Base-by-base conservation (phyloP, 2,329 filamentous ascomycete genomes). In the Penicillium brevicompactum region DNA sequence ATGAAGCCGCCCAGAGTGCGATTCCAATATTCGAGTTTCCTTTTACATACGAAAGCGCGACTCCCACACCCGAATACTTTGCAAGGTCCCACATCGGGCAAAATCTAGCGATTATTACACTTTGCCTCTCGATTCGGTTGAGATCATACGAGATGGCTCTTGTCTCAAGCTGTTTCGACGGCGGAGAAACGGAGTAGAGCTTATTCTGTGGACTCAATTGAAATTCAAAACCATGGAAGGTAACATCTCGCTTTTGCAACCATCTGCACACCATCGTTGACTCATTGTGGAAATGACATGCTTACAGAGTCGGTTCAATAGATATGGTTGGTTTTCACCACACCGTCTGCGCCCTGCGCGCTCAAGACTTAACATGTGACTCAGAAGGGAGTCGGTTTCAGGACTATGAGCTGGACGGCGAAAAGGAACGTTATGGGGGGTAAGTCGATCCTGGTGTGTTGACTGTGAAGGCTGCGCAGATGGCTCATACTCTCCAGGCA, bases 251-350 rank as follows among this genome's bases (percentile, higher is more conserved):
- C 24, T 27, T 5, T 6, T 5, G 24, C 24, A 8, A 8, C 5
- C 24, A 27, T 8, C 8, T 27, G 24, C 6, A 32, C 11, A 43
- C 50, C 9, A 14, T 8, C 5, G 21, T 40, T 10, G 5, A 32
- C 5, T 27, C 24, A 27, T 27, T 34, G 5, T 13, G 5, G 11
- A 41, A 21, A 11, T 11, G 5, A 37, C 11, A 30, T 9, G 4
- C 37, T 51, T n/a, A 38, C 18, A 27, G 1, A 5, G 14, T 11
- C 24, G 5, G 34, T 34, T 37, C 27, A n/a, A 6, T 21, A 83
- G 80, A 76, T 46, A 80, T 86, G 78, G 80, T 83, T 3, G 65
- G 84, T 1, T 85, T 86, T 68, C 84, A 82, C 65, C 81, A 77
- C 57, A 80, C 80, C 0, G 80, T 84, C 52, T 67, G 85, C 9